Evolutionary conservation across 306 rosid genomes (phyloP).

Genomic region (Sesbania bispinosa): DNA sequence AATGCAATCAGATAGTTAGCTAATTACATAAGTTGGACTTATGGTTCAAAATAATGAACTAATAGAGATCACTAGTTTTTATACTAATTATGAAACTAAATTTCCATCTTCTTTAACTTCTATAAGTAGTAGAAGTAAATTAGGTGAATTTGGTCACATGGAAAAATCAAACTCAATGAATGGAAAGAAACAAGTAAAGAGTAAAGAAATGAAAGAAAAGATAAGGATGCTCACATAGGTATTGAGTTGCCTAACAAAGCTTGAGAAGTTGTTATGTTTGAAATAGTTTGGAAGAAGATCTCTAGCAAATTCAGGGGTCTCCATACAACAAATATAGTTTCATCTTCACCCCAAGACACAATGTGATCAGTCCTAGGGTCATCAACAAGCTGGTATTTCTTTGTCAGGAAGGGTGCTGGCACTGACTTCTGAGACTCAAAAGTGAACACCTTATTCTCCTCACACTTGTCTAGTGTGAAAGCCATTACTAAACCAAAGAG

Average conservation of each 20-base stretch:
- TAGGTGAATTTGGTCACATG: neutral
- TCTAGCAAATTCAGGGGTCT: slow-evolving; percentile 65
- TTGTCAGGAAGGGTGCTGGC: slow-evolving; percentile 62
- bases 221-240: slow-evolving; percentile 46
- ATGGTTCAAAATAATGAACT: neutral
- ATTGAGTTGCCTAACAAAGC: slow-evolving; percentile 73
- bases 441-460: slow-evolving; percentile 34
- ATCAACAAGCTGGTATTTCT: slow-evolving; percentile 66
- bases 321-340: slow-evolving; percentile 60
- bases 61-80: neutral
- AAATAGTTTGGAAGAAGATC: slow-evolving; percentile 70
- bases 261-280: slow-evolving; percentile 79
- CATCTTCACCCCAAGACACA: slow-evolving; percentile 65
- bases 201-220: neutral
- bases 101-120: neutral
- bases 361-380: slow-evolving; percentile 62
- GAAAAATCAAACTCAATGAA: slow-evolving; percentile 1
- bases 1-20: neutral
- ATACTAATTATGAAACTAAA: neutral
- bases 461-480: slow-evolving; percentile 34
- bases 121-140: neutral
- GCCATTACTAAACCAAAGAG: slow-evolving; percentile 12
- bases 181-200: neutral
- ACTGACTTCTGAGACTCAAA: slow-evolving; percentile 43
- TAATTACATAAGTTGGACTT: neutral